phyloP scores from a whole-genome alignment of 805 yeast species.

The Kurtzmaniella fragi region DNA sequence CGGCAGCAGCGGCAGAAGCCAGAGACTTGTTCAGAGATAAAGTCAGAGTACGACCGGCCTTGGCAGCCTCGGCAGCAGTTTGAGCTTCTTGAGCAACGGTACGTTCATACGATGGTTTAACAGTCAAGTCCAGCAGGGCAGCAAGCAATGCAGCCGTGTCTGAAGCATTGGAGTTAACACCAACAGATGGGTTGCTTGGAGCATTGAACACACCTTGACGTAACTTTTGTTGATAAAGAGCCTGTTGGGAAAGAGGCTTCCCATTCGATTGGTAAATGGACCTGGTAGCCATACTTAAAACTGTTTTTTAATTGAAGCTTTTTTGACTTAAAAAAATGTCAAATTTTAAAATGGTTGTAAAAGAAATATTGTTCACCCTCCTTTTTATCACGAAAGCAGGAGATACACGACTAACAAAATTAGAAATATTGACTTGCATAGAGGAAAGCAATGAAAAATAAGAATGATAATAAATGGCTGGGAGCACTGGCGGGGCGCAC shows the following conservation, averaged over 20 bases:
- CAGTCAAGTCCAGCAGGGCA: slow-evolving; percentile 56
- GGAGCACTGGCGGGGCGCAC: no score
- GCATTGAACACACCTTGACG: slow-evolving; percentile 63
- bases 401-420: no score
- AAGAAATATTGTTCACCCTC: no score
- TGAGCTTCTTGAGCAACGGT: slow-evolving; percentile 58
- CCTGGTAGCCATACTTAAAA: slow-evolving; percentile 22
- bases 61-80: slow-evolving; percentile 52
- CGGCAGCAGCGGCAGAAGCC: slow-evolving; percentile 43
- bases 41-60: slow-evolving; percentile 37
- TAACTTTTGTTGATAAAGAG: slow-evolving; percentile 67
- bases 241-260: slow-evolving; percentile 68
- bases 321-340: no score
- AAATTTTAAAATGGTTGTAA: no score
- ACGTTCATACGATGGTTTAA: slow-evolving; percentile 59
- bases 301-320: neutral
- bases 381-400: no score
- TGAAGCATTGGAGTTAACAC: slow-evolving; percentile 65
- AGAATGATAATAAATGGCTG: no score
- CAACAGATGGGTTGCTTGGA: slow-evolving; percentile 43
- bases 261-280: slow-evolving; percentile 64
- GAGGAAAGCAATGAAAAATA: no score
- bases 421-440: no score
- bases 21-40: slow-evolving; percentile 49
- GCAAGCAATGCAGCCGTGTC: slow-evolving; percentile 78